Evolutionary conservation across 345 rosid genomes (phyloP).

Genomic region (Gossypium australe): DNA sequence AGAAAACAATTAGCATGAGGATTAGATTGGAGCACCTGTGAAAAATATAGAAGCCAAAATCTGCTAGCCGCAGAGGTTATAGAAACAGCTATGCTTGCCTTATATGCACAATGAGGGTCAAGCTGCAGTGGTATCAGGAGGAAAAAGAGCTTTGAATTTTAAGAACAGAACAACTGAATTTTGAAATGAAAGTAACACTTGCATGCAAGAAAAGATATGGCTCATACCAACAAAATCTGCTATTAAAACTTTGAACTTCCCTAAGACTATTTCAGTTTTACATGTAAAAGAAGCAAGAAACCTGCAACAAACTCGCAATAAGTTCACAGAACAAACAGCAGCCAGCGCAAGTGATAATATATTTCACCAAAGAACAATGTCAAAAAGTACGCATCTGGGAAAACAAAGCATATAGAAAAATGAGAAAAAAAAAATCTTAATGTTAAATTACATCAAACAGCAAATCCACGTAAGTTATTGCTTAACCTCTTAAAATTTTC

Average conservation of each 20-base stretch:
- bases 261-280: not conserved
- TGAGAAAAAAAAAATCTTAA: no score
- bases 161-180: not conserved
- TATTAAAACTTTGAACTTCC: constrained; percentile 2
- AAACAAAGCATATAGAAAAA: no score
- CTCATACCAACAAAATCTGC: constrained; percentile 31
- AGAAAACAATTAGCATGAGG: not conserved
- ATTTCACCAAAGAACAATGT: not conserved
- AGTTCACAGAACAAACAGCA: constrained; percentile 1
- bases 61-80: constrained; percentile 64
- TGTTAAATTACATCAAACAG: no score
- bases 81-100: constrained; percentile 57
- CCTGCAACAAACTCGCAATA: not conserved
- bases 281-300: constrained; percentile 9
- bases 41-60: constrained; percentile 66
- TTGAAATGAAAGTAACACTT: constrained; percentile 3
- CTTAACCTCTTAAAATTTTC: no score
- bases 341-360: not conserved
- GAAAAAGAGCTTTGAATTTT: constrained; percentile 5
- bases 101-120: constrained; percentile 97
- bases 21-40: constrained; percentile 47
- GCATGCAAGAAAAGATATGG: constrained; percentile 13
- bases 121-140: constrained; percentile 46
- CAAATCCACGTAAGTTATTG: no score
- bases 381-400: no score